phyloP scores from a whole-genome alignment of 169 alveolate species.

The Plasmodium inui region DNA sequence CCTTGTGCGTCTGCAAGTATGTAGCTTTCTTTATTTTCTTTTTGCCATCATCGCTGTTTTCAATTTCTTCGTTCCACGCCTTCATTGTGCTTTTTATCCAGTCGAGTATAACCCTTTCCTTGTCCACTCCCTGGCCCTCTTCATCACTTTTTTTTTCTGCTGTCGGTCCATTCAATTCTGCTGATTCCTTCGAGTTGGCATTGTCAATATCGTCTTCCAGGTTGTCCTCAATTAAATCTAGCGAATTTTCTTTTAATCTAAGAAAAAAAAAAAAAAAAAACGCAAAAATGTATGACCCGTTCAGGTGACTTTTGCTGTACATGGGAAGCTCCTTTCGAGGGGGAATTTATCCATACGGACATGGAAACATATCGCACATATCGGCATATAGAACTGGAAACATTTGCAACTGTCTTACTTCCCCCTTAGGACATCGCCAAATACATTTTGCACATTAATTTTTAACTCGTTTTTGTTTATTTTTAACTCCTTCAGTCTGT shows the following conservation, averaged over 20 bases:
- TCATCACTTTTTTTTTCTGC: constrained; percentile 27
- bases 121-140: constrained; percentile 24
- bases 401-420: constrained; percentile 13
- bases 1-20: constrained; percentile 72
- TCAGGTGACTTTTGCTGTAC: neutral
- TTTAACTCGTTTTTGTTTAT: constrained; percentile 68
- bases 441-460: constrained; percentile 57
- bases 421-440: constrained; percentile 75
- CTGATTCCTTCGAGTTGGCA: constrained; percentile 12
- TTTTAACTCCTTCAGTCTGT: constrained; percentile 65
- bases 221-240: constrained; percentile 65
- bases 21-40: constrained; percentile 73
- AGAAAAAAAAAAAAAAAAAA: constrained; percentile 24
- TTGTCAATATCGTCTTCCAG: constrained; percentile 53
- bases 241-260: constrained; percentile 61
- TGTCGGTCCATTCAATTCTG: constrained; percentile 5
- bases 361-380: neutral
- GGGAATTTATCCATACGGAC: neutral
- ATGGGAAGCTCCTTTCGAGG: neutral
- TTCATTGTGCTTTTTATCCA: constrained; percentile 73
- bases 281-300: neutral
- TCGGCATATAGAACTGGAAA: neutral
- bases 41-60: constrained; percentile 31
- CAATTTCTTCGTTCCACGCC: constrained; percentile 76
- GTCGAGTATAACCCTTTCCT: constrained; percentile 39